Evolutionary conservation across 78 protist genomes (phyloP).

Genomic region (Chrysochromulina tobinii): DNA sequence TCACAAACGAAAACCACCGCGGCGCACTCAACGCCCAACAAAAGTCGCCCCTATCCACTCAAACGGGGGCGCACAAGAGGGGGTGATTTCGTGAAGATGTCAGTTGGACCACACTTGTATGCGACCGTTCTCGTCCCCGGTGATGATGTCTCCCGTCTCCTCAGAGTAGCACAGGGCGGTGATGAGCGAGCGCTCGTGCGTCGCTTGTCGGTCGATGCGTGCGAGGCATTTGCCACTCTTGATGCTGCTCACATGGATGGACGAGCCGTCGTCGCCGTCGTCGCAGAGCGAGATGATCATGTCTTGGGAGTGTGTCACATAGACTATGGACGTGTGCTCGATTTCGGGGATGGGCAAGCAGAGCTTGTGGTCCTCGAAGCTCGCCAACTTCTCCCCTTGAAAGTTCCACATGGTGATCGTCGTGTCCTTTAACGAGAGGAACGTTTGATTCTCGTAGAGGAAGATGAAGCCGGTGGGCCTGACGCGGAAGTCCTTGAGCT

Average conservation of each 20-base stretch:
- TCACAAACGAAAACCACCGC: too few species aligned
- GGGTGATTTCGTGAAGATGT: too few species aligned
- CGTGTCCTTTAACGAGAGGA: not conserved
- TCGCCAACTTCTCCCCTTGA: not conserved
- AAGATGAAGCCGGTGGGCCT: conserved; percentile 13
- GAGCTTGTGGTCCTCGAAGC: not conserved
- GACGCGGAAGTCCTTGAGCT: not conserved
- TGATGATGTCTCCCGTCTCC: not conserved
- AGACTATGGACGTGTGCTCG: not conserved
- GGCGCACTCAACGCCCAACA: too few species aligned
- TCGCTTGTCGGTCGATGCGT: not conserved
- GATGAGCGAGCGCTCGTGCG: not conserved
- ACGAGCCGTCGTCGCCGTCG: not conserved
- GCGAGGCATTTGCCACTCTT: not conserved
- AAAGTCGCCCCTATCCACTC: too few species aligned
- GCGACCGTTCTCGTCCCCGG: not conserved
- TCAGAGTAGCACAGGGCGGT: conserved; percentile 5
- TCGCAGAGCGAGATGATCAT: not conserved
- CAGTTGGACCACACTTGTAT: not conserved
- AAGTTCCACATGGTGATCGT: not conserved
- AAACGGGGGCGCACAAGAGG: too few species aligned
- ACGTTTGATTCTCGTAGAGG: not conserved
- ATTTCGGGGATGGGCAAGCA: not conserved
- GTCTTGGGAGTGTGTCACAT: not conserved
- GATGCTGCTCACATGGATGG: not conserved